phyloP scores from a whole-genome alignment of 768 basidiomycete species.

The Leccinum subtestaceum region DNA sequence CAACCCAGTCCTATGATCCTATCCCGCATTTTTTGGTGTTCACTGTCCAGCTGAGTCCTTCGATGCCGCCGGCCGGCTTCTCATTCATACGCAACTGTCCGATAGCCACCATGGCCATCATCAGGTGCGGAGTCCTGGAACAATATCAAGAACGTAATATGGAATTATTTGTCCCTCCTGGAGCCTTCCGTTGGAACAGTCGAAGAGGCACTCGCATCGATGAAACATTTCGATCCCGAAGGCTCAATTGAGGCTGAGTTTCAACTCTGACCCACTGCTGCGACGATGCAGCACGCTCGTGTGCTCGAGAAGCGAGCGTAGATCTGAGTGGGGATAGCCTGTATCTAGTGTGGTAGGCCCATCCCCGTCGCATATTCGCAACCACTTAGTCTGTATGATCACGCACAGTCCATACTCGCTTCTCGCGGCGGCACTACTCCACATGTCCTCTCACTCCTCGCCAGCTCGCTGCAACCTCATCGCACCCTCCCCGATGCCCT shows the following conservation, averaged over 20 bases:
- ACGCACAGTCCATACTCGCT: conserved; percentile 70
- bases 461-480: conserved; percentile 64
- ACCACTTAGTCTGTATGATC: conserved; percentile 16
- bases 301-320: no score
- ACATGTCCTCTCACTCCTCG: conserved; percentile 64
- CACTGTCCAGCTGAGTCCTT: no score
- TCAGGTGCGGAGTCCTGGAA: not conserved
- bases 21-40: no score
- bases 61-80: not conserved
- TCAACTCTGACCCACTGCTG: no score
- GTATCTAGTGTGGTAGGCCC: no score
- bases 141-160: not conserved
- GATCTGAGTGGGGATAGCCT: no score
- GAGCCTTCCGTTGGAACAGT: no score
- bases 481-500: conserved; percentile 65
- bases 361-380: no score
- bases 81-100: not conserved
- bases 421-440: conserved; percentile 71
- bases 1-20: no score
- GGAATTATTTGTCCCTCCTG: not conserved
- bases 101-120: not conserved
- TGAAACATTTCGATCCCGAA: not conserved
- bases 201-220: not conserved
- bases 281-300: no score
- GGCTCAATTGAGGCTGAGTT: no score